Conservation (phyloP, 352 stramenopile species). For the Phytophthora vignae region DNA sequence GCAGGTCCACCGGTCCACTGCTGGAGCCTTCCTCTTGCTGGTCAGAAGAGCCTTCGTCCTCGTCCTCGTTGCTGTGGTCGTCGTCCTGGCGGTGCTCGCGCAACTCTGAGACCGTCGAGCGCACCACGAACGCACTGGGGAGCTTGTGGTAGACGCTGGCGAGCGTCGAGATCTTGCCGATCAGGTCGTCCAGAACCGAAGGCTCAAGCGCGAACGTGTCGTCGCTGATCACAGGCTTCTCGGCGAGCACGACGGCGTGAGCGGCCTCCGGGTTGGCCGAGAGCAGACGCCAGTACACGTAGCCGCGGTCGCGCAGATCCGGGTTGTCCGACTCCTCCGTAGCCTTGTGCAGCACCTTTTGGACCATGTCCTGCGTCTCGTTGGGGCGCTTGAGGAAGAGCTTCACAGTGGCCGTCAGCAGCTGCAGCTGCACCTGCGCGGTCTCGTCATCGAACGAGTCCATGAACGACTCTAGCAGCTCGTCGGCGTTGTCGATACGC, state of each 20-base stretch:
- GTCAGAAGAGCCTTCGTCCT: constrained; percentile 70
- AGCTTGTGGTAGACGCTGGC: constrained; percentile 99
- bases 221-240: constrained; percentile 99
- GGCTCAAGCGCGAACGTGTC: constrained; percentile 97
- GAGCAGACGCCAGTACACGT: constrained; percentile 99
- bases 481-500: constrained; percentile 99
- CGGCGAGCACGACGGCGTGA: constrained; percentile 97
- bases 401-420: constrained; percentile 99
- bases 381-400: constrained; percentile 98
- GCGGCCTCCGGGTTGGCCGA: constrained; percentile 98
- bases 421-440: constrained; percentile 96
- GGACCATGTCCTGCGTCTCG: constrained; percentile 96
- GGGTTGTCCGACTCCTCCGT: constrained; percentile 99
- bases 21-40: constrained; percentile 55
- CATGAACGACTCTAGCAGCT: constrained; percentile 99
- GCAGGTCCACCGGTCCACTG: constrained; percentile 62
- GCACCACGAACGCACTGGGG: constrained; percentile 83
- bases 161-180: constrained; percentile 98
- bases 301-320: constrained; percentile 98
- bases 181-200: constrained; percentile 95
- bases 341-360: constrained; percentile 97
- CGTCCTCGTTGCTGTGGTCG: constrained; percentile 73
- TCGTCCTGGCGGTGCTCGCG: constrained; percentile 76
- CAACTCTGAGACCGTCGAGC: constrained; percentile 82
- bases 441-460: constrained; percentile 99